A percentile compares a stretch with the other conserved stretches of the same genome.
Evolutionary conservation across 225 moss, liverwort and hornwort genomes (phyloP).

Genomic region (Sphagnum tenellum): DNA sequence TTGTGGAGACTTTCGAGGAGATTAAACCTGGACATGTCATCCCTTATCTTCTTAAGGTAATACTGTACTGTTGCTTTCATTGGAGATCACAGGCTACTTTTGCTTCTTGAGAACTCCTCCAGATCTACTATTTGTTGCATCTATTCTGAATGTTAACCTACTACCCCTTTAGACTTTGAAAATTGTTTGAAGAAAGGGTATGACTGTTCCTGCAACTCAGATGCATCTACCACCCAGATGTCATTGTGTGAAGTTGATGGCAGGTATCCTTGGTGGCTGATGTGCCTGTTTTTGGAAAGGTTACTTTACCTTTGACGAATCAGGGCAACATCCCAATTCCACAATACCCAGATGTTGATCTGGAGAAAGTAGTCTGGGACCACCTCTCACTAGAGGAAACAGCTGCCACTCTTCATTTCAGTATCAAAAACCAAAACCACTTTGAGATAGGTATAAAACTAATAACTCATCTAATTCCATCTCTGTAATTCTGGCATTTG

Average conservation of each 20-base stretch:
- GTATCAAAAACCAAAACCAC: constrained; percentile 68
- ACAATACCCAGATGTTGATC: constrained; percentile 79
- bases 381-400: constrained; percentile 71
- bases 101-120: no score
- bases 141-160: no score
- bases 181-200: no score
- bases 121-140: no score
- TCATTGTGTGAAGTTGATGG: background rate
- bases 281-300: constrained; percentile 75
- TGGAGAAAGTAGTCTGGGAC: constrained; percentile 75
- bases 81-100: no score
- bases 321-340: constrained; percentile 79
- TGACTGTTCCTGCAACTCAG: background rate
- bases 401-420: constrained; percentile 53
- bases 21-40: constrained; percentile 74
- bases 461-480: no score
- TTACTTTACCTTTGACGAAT: constrained; percentile 61
- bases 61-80: background rate
- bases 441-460: constrained; percentile 49
- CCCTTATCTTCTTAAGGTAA: constrained; percentile 53
- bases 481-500: no score
- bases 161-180: no score
- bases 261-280: constrained; percentile 50
- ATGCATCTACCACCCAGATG: background rate
- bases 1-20: constrained; percentile 65